phyloP scores from a whole-genome alignment of 2,329 filamentous ascomycete genomes.

The Parafenestella ontariensis region DNA sequence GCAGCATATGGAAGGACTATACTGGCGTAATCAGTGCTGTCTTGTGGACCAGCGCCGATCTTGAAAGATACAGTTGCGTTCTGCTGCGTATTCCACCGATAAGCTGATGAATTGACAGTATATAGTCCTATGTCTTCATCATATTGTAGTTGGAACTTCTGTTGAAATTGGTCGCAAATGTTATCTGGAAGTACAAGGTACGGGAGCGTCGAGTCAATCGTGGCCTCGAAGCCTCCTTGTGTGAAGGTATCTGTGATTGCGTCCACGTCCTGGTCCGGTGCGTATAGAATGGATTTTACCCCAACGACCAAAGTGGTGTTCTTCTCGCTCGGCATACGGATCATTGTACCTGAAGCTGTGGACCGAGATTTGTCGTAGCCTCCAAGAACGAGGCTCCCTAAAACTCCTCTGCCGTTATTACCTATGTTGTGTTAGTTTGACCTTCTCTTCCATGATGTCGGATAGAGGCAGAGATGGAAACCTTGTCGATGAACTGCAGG shows the following conservation, averaged over 20 bases:
- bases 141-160: constrained; percentile 45
- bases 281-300: constrained; percentile 32
- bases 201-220: constrained; percentile 51
- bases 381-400: constrained; percentile 48
- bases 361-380: constrained; percentile 51
- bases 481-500: background rate
- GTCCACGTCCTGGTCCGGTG: constrained; percentile 20
- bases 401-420: constrained; percentile 33
- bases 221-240: constrained; percentile 31
- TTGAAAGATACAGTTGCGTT: constrained; percentile 39
- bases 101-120: constrained; percentile 37
- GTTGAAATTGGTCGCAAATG: constrained; percentile 48
- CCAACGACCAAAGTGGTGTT: constrained; percentile 37
- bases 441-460: background rate
- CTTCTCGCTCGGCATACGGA: constrained; percentile 24
- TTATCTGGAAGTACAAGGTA: constrained; percentile 40
- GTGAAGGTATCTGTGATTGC: constrained; percentile 16
- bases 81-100: constrained; percentile 27
- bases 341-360: constrained; percentile 21
- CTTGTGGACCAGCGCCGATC: constrained; percentile 18
- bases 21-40: constrained; percentile 13
- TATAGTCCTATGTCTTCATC: constrained; percentile 44
- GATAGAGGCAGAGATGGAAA: background rate
- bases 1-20: constrained; percentile 42
- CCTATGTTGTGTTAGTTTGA: constrained; percentile 26